These are phyloP conservation scores for Colletotrichum caudatum DNA, from an alignment of 2,329 filamentous ascomycete genomes.

Conservation along the genomic window DNA sequence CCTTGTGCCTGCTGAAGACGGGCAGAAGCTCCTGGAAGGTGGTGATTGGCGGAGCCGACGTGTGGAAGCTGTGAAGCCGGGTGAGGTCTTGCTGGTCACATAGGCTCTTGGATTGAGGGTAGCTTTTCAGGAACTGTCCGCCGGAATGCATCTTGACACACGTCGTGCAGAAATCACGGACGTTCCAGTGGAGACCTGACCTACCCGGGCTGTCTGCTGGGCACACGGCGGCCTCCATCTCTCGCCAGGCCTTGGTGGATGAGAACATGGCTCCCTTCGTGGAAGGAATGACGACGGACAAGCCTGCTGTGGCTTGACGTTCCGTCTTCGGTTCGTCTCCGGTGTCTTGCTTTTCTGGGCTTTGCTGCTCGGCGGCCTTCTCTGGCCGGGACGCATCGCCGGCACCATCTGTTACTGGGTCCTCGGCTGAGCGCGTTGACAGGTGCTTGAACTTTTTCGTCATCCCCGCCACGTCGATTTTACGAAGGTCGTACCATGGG, in stretches of 20 bases:
- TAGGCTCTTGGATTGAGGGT: constrained; percentile 72
- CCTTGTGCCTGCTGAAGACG: constrained; percentile 81
- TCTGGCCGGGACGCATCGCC: constrained; percentile 26
- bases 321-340: neutral
- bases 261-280: constrained; percentile 7
- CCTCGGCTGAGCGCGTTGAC: constrained; percentile 60
- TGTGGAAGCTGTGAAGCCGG: constrained; percentile 79
- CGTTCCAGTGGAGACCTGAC: constrained; percentile 71
- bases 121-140: constrained; percentile 75
- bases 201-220: constrained; percentile 71
- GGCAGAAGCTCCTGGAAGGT: constrained; percentile 76
- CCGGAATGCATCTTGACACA: constrained; percentile 75
- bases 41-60: constrained; percentile 71
- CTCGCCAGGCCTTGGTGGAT: constrained; percentile 51
- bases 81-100: constrained; percentile 84
- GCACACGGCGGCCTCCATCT: constrained; percentile 66
- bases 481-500: constrained; percentile 70
- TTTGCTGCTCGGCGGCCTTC: constrained; percentile 13
- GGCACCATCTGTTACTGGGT: constrained; percentile 3
- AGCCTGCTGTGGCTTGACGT: neutral
- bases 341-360: constrained; percentile 20
- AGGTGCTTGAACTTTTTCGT: constrained; percentile 57
- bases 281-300: neutral
- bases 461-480: constrained; percentile 47
- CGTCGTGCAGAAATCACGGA: constrained; percentile 70